Percentiles rank a stretch among this genome's conserved stretches.
These are phyloP conservation scores for Populus pruinosa DNA, from an alignment of 345 rosid species.

Conservation along the genomic window DNA sequence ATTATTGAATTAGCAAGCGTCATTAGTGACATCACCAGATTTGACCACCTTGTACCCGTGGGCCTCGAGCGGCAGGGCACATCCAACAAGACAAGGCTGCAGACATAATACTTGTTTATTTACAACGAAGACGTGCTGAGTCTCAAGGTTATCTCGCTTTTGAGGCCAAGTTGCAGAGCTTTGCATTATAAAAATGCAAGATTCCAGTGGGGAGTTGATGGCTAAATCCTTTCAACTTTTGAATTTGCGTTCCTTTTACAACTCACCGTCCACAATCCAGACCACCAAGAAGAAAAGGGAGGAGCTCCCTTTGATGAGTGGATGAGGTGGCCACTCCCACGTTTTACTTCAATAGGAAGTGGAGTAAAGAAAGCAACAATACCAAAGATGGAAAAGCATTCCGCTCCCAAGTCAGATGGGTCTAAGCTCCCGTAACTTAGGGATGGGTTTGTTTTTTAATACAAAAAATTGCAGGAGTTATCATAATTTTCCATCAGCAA, in stretches of 20 bases:
- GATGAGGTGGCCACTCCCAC: not conserved
- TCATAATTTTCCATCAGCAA: not conserved
- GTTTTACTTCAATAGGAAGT: conserved; percentile 8
- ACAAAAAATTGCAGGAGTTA: not conserved
- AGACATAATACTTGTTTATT: not conserved
- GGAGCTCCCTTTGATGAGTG: not conserved
- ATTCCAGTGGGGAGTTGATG: not conserved
- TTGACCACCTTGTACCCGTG: not conserved
- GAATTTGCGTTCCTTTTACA: not conserved
- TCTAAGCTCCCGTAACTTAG: conserved; percentile 15
- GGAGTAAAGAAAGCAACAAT: not conserved
- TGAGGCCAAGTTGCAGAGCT: not conserved
- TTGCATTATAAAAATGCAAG: not conserved
- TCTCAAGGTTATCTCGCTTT: not conserved
- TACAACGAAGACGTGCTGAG: not conserved
- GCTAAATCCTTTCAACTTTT: not conserved
- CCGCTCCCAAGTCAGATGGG: not conserved
- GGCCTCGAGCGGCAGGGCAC: not conserved
- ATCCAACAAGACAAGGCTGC: not conserved
- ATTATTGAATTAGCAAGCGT: not conserved
- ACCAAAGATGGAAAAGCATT: not conserved
- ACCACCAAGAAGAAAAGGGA: not conserved
- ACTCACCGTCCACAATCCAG: conserved; percentile 1
- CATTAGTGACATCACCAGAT: not conserved
- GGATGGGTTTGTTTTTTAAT: conserved; percentile 5